Percentiles rank a stretch among this genome's conserved stretches.
phyloP scores from a whole-genome alignment of 108 stramenopile species.

The Nitzschia palea region DNA sequence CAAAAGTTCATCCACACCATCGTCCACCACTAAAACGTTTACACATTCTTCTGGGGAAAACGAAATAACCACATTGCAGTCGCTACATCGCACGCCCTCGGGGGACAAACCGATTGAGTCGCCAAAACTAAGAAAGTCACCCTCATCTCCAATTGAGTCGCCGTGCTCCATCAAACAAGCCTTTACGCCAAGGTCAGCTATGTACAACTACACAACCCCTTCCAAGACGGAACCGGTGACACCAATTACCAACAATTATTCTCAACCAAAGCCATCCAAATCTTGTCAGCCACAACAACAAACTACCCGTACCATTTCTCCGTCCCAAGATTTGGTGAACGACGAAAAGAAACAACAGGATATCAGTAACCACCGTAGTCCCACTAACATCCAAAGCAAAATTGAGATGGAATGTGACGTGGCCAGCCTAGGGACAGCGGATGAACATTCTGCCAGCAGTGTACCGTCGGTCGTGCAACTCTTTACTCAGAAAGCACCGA shows the following conservation, averaged over 20 bases:
- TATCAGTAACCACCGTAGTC: too few species aligned
- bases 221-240: conserved; percentile 12
- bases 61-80: too few species aligned
- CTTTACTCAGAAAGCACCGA: background rate
- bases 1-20: too few species aligned
- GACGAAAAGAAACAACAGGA: too few species aligned
- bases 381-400: too few species aligned
- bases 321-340: too few species aligned
- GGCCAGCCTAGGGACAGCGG: too few species aligned
- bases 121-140: background rate
- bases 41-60: too few species aligned
- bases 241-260: conserved; percentile 17
- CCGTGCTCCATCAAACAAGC: background rate
- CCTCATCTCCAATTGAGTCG: conserved; percentile 7
- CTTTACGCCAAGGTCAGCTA: background rate
- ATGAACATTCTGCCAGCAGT: background rate
- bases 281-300: background rate
- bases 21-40: too few species aligned
- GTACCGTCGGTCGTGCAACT: conserved; percentile 10
- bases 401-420: too few species aligned
- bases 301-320: too few species aligned
- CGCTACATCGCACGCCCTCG: background rate
- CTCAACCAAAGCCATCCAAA: background rate
- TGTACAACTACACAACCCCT: background rate
- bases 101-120: background rate